Base-by-base conservation (phyloP, 1,284 basidiomycete genomes). In the Cutaneotrichosporon sp. region DNA sequence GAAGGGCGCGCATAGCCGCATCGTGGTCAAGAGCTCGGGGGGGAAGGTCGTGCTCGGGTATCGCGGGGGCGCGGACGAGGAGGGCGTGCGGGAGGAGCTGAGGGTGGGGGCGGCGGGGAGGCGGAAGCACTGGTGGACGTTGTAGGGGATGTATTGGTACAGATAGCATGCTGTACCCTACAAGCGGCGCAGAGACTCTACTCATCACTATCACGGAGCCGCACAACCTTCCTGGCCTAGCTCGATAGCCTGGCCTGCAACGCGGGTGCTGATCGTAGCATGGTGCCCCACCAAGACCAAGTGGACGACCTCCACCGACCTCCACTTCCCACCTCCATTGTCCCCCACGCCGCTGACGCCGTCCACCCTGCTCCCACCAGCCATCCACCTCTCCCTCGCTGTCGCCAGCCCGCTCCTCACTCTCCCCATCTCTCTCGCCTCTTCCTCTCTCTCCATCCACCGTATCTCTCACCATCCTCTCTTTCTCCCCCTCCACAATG, bases 31-130 rank as follows among this genome's bases (percentile, higher is more conserved):
- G 34, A 68, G 60, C 18, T 59, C 53, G 29, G 71, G 71, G 46
- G 72, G 74, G 0, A 59, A 66, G 50, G 71, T 76, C 2, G 69
- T 69, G 1, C n/a, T 66, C 9, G 62, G 59, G 16, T 53, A 59
- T n/a, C 31, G 50, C 7, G 56, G 24, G 8, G 43, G 45, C 2
- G 13, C 2, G n/a, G 65, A 61, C 20, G 47, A 18, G 24, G 45
- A 34, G 20, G 33, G 27, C 14, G 54, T 25, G 14, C 24, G 47
- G 20, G 50, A 53, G 6, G 56, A 38, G 8, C 27, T 60, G 29
- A 46, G 33, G 9, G 59, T 66, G 5, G 65, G 61, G 11, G 59
- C 53, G 1, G 27, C 10, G 42, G 38, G 38, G 18, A 54, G 33
- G 46, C 49, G 33, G 57, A 62, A 62, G 52, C 58, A 54, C 18